These are phyloP conservation scores for Dentiscutata heterogama DNA, from an alignment of 371 early-diverging fungal genomes.

Conservation along the genomic window DNA sequence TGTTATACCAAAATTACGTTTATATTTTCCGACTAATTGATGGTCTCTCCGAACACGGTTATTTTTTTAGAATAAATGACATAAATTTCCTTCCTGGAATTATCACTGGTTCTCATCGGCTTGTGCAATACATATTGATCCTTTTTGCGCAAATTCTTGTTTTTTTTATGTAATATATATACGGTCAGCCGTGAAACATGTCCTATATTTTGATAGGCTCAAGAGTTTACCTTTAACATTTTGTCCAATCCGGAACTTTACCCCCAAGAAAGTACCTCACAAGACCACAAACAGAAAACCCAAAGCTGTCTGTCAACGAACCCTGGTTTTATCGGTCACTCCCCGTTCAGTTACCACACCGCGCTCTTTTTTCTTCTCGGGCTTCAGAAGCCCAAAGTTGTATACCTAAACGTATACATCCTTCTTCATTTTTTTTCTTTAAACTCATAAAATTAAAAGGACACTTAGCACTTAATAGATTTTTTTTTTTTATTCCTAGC, in stretches of 20 bases:
- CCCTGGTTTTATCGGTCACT: conserved; percentile 17
- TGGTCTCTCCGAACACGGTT: too few species aligned
- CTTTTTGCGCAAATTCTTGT: too few species aligned
- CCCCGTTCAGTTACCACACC: conserved; percentile 2
- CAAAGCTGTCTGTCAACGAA: not conserved
- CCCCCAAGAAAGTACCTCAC: conserved; percentile 3
- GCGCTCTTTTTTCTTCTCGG: conserved; percentile 20
- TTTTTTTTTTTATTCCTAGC: not conserved
- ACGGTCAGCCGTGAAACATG: too few species aligned
- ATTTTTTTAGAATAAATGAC: too few species aligned
- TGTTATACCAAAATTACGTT: too few species aligned
- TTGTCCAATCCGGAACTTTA: not conserved
- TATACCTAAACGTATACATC: not conserved
- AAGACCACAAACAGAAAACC: conserved; percentile 8
- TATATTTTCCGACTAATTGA: too few species aligned
- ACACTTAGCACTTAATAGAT: not conserved
- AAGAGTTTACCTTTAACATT: too few species aligned
- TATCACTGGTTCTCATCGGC: too few species aligned
- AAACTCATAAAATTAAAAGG: not conserved
- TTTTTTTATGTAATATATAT: too few species aligned
- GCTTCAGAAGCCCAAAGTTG: not conserved
- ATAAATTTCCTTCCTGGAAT: too few species aligned
- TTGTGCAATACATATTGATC: too few species aligned
- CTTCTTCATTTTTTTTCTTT: not conserved
- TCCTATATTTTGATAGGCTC: too few species aligned